Base-by-base conservation (phyloP, 805 yeast genomes). In the Candida golubevii region DNA sequence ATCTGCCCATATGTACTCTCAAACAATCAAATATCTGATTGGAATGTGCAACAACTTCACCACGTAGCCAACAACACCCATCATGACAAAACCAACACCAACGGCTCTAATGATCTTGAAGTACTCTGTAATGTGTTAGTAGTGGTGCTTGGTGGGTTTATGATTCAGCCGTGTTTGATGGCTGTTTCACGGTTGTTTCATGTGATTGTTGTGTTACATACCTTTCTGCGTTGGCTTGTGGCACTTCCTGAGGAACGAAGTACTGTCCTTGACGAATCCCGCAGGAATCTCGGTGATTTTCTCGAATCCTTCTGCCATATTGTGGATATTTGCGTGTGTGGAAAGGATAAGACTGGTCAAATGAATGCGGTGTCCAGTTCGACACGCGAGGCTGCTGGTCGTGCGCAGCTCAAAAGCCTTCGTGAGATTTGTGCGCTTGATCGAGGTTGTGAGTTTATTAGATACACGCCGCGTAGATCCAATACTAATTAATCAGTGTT, bases 51-150 rank as follows among this genome's bases (percentile, higher is more conserved):
- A 75, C 60, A 91, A 80, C 73, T 91, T 91, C 71, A 93, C 93
- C 61, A 83, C 86, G 72, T 89, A 91, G 46, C 99, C 99, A 61
- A 93, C 95, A 59, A 88, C 85, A 62, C 99, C 99, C 90, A 91
- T 93, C 80, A 91, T 91, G 58, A 91, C 74, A 71, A 91, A 91
- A 56, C 99, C 99, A 52, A 90, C 77, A 59, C 98, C 98, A 42
- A 91, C 98, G 42, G 97, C 97, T 70, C 93, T 85, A 53, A 93
- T 79, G 62, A 91, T 85, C 68, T 85, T 84, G 47, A 82, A 58
- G 76, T 87, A 91, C 71, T 91, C 99, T 78, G 30, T 23, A n/a
- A 23, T n/a, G 60, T 60, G 32, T 29, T 29, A 29, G 32, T 29
- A 29, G 23, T 18, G 23, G 23, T 18, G 3, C 23, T 18, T 18